Evolutionary conservation across 345 rosid genomes (phyloP), one percentile per base, ranked within the genome.

Genomic region (Microcos paniculata): DNA sequence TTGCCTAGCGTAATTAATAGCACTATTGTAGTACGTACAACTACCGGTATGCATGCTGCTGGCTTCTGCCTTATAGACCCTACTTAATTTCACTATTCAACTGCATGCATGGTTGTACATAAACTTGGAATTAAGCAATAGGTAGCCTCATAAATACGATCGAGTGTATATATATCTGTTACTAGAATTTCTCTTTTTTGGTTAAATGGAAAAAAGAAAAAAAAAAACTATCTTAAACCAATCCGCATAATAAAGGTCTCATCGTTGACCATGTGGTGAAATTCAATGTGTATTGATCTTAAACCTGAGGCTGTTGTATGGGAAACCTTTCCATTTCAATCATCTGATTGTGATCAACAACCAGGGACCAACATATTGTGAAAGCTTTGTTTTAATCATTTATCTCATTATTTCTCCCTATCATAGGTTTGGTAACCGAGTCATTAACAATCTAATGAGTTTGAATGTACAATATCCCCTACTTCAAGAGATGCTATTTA

Each of bases 351-450:
- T 65, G 31, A 43, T 65, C 5, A 42, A 21, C 19, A 4, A 43
- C 71, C 52, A 42, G 43, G 30, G n/a, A 66, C 71, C 53, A 65
- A 65, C 70, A 31, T 43, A 43, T 23, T 65, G 51, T 40, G 52
- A 23, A 64, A 64, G 31, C 1, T 62, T 31, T 62, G 42, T 62
- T 66, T 43, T 45, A 24, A 66, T 45, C 33, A 48, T 66, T 7
- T 42, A 42, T 9, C 45, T 42, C 9, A 9, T 42, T 16, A 58
- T 31, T 58, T 58, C 62, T 58, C 35, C 62, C 19, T 58, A 26
- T 45, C 21, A 67, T 67, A 57, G 62, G 33, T 57, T 56, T 24
- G 55, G 71, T 45, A 45, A 67, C 21, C 8, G 14, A 8, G n/a
- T 26, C 35, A n/a, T n/a, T 4, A 53, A n/a, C 11, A 52, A 35